phyloP scores from a whole-genome alignment of 2,329 filamentous ascomycete genomes.

The Colletotrichum lindemuthianum region DNA sequence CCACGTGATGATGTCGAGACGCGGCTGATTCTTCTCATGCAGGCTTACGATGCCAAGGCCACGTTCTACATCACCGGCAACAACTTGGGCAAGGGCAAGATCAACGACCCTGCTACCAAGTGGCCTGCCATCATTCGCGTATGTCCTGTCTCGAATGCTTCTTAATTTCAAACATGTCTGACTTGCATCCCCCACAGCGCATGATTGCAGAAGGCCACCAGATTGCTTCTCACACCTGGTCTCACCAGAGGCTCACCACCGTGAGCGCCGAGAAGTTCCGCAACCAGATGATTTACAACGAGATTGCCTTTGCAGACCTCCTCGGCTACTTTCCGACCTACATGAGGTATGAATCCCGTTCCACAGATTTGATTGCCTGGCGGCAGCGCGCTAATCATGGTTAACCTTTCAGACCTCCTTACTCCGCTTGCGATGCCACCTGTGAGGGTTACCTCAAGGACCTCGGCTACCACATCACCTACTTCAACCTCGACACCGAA shows the following conservation, averaged over 20 bases:
- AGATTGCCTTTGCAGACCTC: conserved; percentile 65
- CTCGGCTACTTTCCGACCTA: conserved; percentile 66
- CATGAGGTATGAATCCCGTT: conserved; percentile 47
- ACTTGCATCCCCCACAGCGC: conserved; percentile 41
- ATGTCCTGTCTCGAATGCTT: conserved; percentile 24
- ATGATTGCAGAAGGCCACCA: conserved; percentile 67
- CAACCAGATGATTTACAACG: conserved; percentile 62
- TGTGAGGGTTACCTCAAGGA: conserved; percentile 33
- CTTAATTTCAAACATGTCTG: not conserved
- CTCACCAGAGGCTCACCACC: conserved; percentile 46
- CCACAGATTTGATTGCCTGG: no score
- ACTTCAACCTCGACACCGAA: conserved; percentile 49
- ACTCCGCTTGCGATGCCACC: conserved; percentile 52
- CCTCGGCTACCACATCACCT: conserved; percentile 50
- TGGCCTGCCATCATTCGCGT: conserved; percentile 52
- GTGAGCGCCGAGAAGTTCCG: conserved; percentile 43
- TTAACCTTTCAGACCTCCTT: conserved; percentile 47
- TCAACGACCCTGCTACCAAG: conserved; percentile 56
- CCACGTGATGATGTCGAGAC: not conserved
- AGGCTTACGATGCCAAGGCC: conserved; percentile 67
- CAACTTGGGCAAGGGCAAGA: conserved; percentile 54
- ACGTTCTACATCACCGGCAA: conserved; percentile 69
- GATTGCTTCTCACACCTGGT: conserved; percentile 68
- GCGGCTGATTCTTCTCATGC: not conserved
- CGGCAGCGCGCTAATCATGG: not conserved